Base-by-base conservation (phyloP, 495 filamentous ascomycete species). In the Xylaria sp. region DNA sequence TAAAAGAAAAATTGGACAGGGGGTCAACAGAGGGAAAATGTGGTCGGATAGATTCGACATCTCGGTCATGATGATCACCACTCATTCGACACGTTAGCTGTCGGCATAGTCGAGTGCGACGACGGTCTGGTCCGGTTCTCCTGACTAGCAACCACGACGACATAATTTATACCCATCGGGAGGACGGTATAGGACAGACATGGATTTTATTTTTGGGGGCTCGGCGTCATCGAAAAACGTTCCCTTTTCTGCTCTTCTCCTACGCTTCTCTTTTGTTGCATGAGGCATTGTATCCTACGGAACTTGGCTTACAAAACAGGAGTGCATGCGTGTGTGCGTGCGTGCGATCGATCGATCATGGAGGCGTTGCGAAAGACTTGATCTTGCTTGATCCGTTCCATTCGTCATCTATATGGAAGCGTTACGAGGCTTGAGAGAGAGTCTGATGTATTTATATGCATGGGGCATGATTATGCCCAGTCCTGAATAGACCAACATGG, bases 391-490 rank as follows among this genome's bases (percentile, higher is more conserved):
- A 52, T 55, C 33, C 17, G 46, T 55, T 67, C 48, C 5, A 37
- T 31, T 31, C 21, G 24, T 48, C 43, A n/a, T n/a, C n/a, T 50
- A 37, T 29, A 50, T 48, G 29, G 29, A 11, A 53, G 48, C 41
- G 31, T 64, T 67, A 24, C 14, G 46, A 31, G 17, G 62, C 21
- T 2, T 7, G 5, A 9, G n/a, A 11, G 8, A 41, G 40, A 41
- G 40, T 19, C n/a, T 35, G 33, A 53, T 67, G 46, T 67, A 67
- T 40, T 55, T 67, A 53, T 67, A 67, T 52, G 35, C 44, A 40
- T 31, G 9, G 21, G 17, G 43, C 41, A 33, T 64, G 52, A 29
- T 21, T 31, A 3, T 43, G 33, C 44, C 37, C 17, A 15, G 31
- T 11, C 33, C 15, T 57, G 35, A 12, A 67, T 58, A 57, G 64